Evolutionary conservation across 805 yeast species (phyloP).

Genomic region (Pichia thaimueangensis): DNA sequence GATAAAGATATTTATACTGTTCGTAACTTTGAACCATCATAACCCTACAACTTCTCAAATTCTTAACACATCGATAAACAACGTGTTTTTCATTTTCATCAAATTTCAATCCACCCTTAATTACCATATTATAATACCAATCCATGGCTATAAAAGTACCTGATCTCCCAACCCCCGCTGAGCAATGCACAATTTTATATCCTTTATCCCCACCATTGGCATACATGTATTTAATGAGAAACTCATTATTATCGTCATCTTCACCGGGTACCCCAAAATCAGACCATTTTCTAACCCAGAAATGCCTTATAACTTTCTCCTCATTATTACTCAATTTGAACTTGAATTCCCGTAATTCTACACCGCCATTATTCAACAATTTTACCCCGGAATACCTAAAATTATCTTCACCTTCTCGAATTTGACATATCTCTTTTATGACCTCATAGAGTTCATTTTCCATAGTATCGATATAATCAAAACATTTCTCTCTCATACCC

Average conservation of each 20-base stretch:
- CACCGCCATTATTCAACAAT: not conserved
- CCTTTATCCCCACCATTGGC: not conserved
- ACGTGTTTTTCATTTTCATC: not conserved
- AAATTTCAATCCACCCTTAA: conserved; percentile 4
- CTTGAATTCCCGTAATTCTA: conserved; percentile 10
- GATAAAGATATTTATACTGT: conserved; percentile 46
- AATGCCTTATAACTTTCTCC: conserved; percentile 4
- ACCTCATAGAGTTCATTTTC: not conserved
- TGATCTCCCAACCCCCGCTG: conserved; percentile 57
- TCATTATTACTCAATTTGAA: not conserved
- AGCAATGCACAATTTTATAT: conserved; percentile 42
- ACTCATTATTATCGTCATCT: conserved; percentile 4
- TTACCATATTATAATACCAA: conserved; percentile 25
- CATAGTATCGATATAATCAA: conserved; percentile 11
- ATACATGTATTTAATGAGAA: conserved; percentile 2
- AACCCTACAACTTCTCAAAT: conserved; percentile 42
- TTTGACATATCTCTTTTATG: not conserved
- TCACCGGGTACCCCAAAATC: conserved; percentile 13
- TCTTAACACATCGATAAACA: conserved; percentile 37
- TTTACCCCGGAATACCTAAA: not conserved
- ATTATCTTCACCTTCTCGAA: not conserved
- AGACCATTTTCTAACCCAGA: conserved; percentile 14
- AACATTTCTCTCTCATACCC: conserved; percentile 34
- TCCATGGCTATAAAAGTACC: conserved; percentile 47
- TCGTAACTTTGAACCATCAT: conserved; percentile 50